phyloP scores from a whole-genome alignment of 352 stramenopile genomes.

The Elongisporangium anandrum region DNA sequence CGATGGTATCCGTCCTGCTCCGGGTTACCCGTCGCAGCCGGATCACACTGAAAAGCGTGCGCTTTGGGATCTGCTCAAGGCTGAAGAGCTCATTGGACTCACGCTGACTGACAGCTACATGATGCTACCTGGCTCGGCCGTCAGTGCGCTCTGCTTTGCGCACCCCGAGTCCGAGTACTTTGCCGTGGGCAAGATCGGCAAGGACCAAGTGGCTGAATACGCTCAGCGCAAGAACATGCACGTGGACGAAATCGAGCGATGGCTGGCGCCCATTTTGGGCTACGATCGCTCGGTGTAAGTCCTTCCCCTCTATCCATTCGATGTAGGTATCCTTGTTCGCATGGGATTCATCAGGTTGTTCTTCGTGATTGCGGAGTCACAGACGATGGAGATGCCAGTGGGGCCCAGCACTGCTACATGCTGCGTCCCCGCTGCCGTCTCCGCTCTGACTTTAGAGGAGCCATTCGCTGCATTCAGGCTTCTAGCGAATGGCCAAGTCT shows the following conservation, averaged over 20 bases:
- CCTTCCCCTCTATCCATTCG: neutral
- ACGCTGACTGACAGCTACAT: constrained; percentile 92
- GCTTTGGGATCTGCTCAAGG: constrained; percentile 95
- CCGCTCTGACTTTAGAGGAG: neutral
- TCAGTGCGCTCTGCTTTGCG: constrained; percentile 95
- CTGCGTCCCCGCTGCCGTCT: neutral
- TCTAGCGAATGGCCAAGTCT: neutral
- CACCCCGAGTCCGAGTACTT: constrained; percentile 96
- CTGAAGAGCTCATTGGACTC: constrained; percentile 90
- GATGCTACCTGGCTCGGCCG: constrained; percentile 94
- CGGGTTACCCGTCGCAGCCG: constrained; percentile 96
- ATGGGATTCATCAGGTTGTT: neutral
- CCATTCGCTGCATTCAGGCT: neutral
- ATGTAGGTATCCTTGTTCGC: neutral
- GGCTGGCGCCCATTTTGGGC: constrained; percentile 94
- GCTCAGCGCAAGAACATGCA: constrained; percentile 90
- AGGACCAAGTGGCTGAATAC: constrained; percentile 96
- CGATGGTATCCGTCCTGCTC: constrained; percentile 95
- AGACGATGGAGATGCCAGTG: neutral
- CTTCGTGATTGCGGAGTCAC: neutral
- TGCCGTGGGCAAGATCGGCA: constrained; percentile 95
- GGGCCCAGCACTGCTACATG: neutral
- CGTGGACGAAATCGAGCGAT: constrained; percentile 89
- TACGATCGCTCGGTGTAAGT: constrained; percentile 81
- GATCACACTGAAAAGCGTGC: constrained; percentile 97